Evolutionary conservation across 202 grass and related monocot genomes (phyloP).

Genomic region (Zizania palustris): DNA sequence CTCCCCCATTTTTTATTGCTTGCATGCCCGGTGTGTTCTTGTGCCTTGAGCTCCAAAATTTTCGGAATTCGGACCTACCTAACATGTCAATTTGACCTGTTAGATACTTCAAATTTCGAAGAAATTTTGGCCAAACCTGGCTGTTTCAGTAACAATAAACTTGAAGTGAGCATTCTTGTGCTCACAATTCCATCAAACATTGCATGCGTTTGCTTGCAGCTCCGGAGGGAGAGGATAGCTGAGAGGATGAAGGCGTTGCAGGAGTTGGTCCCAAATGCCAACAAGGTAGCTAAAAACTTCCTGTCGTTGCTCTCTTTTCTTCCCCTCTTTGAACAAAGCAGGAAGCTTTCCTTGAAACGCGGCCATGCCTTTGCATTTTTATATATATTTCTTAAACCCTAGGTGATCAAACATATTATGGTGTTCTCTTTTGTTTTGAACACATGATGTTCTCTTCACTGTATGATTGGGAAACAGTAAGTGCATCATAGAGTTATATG

Average conservation of each 20-base stretch:
- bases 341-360: constrained; percentile 49
- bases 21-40: constrained; percentile 25
- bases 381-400: constrained; percentile 5
- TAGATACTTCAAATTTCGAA: not conserved
- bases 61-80: constrained; percentile 11
- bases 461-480: constrained; percentile 27
- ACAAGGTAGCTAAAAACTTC: constrained; percentile 65
- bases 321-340: constrained; percentile 44
- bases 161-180: not conserved
- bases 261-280: constrained; percentile 91
- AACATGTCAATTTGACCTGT: constrained; percentile 22
- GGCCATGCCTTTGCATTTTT: constrained; percentile 27
- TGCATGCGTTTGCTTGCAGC: constrained; percentile 52
- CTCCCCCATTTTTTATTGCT: constrained; percentile 31
- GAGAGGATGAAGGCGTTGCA: constrained; percentile 98
- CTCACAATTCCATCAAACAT: constrained; percentile 3
- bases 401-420: not conserved
- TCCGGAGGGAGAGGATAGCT: constrained; percentile 96
- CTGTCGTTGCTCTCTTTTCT: constrained; percentile 16
- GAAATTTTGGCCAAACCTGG: not conserved
- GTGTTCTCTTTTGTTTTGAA: constrained; percentile 10
- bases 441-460: not conserved
- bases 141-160: not conserved
- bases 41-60: constrained; percentile 27
- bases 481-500: not conserved